Evolutionary conservation across 169 alveolate species (phyloP), one percentile per base, ranked within the genome.

Genomic region (Plasmodium blacklocki): DNA sequence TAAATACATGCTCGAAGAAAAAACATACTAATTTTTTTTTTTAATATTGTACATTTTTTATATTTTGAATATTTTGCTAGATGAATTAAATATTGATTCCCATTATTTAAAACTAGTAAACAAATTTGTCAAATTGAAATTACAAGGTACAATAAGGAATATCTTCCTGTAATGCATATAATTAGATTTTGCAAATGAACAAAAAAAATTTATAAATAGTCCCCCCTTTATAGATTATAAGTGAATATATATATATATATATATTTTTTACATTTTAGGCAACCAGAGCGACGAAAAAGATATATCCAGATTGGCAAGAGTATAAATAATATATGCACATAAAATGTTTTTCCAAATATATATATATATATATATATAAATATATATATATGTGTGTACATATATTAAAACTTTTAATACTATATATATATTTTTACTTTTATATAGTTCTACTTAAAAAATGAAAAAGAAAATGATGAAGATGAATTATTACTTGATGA

Each of bases 401-500:
- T 14, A 52, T 14, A 14, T 52, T 52, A 52, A n/a, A 56, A n/a
- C 49, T 18, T 12, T 29, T 15, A 26, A 11, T 73, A 4, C 52
- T 59, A 59, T 59, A 19, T 19, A 19, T 18, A 19, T 59, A 1
- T 59, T 59, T 59, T 19, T 19, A 19, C 66, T 60, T 14, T 52
- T 52, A n/a, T 60, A 43, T 29, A 58, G 74, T 63, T 78, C 45
- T 88, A 86, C 47, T 71, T 93, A 60, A 88, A 89, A 26, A 56
- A 58, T 15, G 63, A 73, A 47, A 71, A 71, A 54, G 85, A 56
- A 12, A 74, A 85, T 50, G 94, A 91, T 45, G 93, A 74, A 43
- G 96, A 94, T 60, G 95, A 92, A 64, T 75, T 89, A 60, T 60
- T 86, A 52, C 94, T 92, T 23, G 95, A 94, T 58, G 95, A 94